phyloP scores from a whole-genome alignment of 805 yeast genomes.

The Suhomyces sp. region DNA sequence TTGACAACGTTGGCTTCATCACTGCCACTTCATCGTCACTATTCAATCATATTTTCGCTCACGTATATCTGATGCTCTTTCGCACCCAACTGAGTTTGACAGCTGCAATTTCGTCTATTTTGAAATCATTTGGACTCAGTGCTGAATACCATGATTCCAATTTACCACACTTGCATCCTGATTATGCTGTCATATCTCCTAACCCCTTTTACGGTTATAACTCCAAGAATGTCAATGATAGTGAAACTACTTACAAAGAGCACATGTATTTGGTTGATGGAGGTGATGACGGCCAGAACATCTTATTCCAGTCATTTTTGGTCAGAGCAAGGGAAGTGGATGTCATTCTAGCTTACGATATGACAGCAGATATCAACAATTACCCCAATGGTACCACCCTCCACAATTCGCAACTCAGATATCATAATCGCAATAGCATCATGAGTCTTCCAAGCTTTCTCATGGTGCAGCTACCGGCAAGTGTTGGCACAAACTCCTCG shows the following conservation, averaged over 20 bases:
- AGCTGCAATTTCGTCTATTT: conserved; percentile 33
- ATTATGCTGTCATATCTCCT: conserved; percentile 59
- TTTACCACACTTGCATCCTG: conserved; percentile 43
- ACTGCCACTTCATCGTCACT: conserved; percentile 64
- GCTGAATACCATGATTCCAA: conserved; percentile 22
- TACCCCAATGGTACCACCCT: conserved; percentile 62
- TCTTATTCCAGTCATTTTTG: conserved; percentile 47
- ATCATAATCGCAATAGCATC: conserved; percentile 15
- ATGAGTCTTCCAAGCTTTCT: conserved; percentile 14
- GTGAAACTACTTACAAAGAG: conserved; percentile 11
- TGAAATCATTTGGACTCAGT: conserved; percentile 45
- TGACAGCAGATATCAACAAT: conserved; percentile 50
- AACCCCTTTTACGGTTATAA: conserved; percentile 52
- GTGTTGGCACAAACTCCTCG: neutral
- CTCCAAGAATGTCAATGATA: conserved; percentile 4
- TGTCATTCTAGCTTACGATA: conserved; percentile 40
- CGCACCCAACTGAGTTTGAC: conserved; percentile 31
- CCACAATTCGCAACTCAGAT: conserved; percentile 18
- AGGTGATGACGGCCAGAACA: conserved; percentile 49
- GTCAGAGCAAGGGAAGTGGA: conserved; percentile 35
- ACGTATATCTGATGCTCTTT: conserved; percentile 40
- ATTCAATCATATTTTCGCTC: conserved; percentile 53
- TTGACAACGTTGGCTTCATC: conserved; percentile 58
- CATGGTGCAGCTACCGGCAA: neutral
- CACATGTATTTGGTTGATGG: conserved; percentile 43